Conservation (phyloP, 164 flowering plant species). For the Cinnamomum chago region DNA sequence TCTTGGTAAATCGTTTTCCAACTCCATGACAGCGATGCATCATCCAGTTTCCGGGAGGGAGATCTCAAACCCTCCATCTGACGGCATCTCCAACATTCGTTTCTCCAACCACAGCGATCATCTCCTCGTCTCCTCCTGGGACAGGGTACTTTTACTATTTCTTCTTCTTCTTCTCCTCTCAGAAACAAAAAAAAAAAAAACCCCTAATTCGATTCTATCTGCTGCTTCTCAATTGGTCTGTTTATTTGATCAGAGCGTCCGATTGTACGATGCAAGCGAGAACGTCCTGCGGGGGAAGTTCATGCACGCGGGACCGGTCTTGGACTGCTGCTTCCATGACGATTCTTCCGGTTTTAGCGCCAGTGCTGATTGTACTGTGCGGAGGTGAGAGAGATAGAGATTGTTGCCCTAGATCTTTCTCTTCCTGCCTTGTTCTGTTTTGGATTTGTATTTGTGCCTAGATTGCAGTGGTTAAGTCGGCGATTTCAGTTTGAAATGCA, state of each 20-base stretch:
- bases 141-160: conserved; percentile 43
- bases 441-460: background rate
- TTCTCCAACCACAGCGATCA: conserved; percentile 95
- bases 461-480: background rate
- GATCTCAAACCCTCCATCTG: conserved; percentile 79
- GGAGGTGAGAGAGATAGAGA: conserved; percentile 42
- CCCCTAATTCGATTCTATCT: background rate
- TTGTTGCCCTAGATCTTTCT: too few species aligned
- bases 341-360: conserved; percentile 95
- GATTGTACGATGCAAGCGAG: conserved; percentile 86
- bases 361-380: conserved; percentile 71
- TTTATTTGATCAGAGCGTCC: conserved; percentile 45
- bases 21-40: conserved; percentile 38
- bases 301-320: conserved; percentile 79
- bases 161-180: background rate
- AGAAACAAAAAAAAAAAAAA: background rate
- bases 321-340: conserved; percentile 98
- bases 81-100: conserved; percentile 88
- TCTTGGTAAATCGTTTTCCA: background rate
- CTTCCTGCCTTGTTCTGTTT: background rate
- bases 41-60: conserved; percentile 69
- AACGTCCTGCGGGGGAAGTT: conserved; percentile 82
- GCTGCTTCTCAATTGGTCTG: background rate
- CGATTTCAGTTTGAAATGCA: background rate
- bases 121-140: conserved; percentile 98